Percentiles rank a stretch among this genome's conserved stretches.
Evolutionary conservation across 306 rosid species (phyloP).

Genomic region (Clitoria ternatea): DNA sequence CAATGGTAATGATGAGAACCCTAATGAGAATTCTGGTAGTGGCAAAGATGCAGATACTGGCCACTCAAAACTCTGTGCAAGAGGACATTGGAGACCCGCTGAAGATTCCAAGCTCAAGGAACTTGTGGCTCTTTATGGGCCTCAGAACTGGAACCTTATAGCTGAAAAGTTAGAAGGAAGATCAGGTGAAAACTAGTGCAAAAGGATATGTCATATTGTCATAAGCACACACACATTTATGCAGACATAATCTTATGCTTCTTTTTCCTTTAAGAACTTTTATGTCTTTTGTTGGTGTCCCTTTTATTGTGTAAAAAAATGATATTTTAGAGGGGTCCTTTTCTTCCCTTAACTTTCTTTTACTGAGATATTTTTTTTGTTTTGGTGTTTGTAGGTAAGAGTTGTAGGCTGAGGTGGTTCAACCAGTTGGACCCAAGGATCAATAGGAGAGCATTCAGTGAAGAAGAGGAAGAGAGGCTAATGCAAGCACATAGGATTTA

Average conservation of each 20-base stretch:
- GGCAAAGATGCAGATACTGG: constrained; percentile 48
- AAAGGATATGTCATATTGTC: neutral
- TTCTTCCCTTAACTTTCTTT: neutral
- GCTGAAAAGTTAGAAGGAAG: constrained; percentile 97
- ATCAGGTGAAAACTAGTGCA: constrained; percentile 57
- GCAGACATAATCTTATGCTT: neutral
- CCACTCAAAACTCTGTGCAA: constrained; percentile 79
- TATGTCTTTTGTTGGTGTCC: neutral
- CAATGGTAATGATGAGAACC: constrained; percentile 28
- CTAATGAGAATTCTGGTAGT: constrained; percentile 33
- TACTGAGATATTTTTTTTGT: neutral
- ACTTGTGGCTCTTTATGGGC: constrained; percentile 89
- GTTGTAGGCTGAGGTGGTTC: constrained; percentile 96
- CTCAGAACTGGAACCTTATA: constrained; percentile 97
- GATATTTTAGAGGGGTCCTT: neutral
- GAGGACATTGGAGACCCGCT: constrained; percentile 99
- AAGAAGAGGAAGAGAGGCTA: constrained; percentile 90
- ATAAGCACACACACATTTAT: too few relatives aligned
- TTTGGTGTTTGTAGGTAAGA: constrained; percentile 57
- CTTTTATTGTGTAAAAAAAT: neutral
- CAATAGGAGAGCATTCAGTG: constrained; percentile 79
- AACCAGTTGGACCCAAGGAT: constrained; percentile 98
- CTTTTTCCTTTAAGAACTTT: neutral
- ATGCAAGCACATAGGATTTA: constrained; percentile 95
- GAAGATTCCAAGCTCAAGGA: constrained; percentile 94